phyloP scores from a whole-genome alignment of 2,329 filamentous ascomycete genomes.

The Coniochaeta ligniaria region DNA sequence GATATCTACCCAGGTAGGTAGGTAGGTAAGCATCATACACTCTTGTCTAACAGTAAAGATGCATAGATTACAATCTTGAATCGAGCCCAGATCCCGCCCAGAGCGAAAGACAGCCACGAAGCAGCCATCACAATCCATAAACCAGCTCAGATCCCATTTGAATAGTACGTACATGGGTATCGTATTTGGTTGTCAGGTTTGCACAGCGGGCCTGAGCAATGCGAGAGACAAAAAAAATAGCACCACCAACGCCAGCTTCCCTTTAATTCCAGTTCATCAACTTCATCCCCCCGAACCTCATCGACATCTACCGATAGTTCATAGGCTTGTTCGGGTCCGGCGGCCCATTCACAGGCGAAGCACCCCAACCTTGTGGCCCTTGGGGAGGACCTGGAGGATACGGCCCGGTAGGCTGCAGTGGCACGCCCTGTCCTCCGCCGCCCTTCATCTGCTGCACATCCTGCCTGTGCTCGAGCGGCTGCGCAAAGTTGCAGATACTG shows the following conservation, averaged over 20 bases:
- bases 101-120: no score
- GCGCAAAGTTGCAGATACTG: conserved; percentile 69
- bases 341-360: conserved; percentile 1
- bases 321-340: conserved; percentile 17
- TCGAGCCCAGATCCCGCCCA: no score
- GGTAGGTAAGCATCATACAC: no score
- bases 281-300: background rate
- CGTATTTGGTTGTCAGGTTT: no score
- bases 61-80: no score
- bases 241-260: background rate
- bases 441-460: conserved; percentile 47
- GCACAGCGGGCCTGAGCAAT: no score
- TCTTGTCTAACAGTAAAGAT: no score
- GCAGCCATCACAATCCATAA: no score
- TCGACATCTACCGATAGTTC: conserved; percentile 13
- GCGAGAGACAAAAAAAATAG: background rate
- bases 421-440: conserved; percentile 26
- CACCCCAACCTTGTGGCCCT: conserved; percentile 24
- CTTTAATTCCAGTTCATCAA: no score
- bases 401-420: conserved; percentile 23
- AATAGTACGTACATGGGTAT: no score
- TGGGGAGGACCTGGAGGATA: conserved; percentile 19
- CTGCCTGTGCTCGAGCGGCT: conserved; percentile 52
- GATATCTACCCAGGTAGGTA: no score
- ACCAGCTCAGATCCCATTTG: no score